Conservation (phyloP, 2,329 filamentous ascomycete species). For the Fusarium sp. region DNA sequence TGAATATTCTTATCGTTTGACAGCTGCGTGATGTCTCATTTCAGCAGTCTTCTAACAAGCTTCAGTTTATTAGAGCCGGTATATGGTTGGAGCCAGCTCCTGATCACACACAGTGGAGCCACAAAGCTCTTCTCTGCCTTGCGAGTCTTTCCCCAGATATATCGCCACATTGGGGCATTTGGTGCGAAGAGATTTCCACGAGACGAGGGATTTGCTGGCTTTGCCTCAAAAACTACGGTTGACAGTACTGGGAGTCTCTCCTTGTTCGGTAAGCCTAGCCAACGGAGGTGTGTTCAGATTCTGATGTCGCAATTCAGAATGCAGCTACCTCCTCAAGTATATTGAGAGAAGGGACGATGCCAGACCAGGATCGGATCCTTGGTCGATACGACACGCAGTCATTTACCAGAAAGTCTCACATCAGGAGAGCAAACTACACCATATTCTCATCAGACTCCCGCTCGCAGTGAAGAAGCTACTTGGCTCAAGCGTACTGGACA, state of each 20-base stretch:
- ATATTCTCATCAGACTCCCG: not conserved
- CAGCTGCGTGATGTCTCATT: not conserved
- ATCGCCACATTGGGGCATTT: not conserved
- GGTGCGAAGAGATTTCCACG: not conserved
- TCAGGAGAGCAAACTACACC: not conserved
- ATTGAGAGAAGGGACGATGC: not conserved
- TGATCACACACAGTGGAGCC: not conserved
- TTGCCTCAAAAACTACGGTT: not conserved
- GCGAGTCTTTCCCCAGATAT: not conserved
- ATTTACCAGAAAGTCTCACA: not conserved
- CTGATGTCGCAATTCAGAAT: not conserved
- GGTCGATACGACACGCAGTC: not conserved
- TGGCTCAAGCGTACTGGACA: not conserved
- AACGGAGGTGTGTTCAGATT: too few species aligned
- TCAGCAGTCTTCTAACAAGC: not conserved
- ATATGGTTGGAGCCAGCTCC: not conserved
- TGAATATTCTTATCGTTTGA: not conserved
- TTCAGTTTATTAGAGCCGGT: not conserved
- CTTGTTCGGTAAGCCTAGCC: not conserved
- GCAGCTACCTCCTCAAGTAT: not conserved
- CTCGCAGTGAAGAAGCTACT: not conserved
- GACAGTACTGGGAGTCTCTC: not conserved
- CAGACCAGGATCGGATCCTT: not conserved
- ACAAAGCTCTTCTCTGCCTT: not conserved
- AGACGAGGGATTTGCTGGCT: not conserved